phyloP scores from a whole-genome alignment of 2,329 filamentous ascomycete genomes.

The Xylariaceae sp. region DNA sequence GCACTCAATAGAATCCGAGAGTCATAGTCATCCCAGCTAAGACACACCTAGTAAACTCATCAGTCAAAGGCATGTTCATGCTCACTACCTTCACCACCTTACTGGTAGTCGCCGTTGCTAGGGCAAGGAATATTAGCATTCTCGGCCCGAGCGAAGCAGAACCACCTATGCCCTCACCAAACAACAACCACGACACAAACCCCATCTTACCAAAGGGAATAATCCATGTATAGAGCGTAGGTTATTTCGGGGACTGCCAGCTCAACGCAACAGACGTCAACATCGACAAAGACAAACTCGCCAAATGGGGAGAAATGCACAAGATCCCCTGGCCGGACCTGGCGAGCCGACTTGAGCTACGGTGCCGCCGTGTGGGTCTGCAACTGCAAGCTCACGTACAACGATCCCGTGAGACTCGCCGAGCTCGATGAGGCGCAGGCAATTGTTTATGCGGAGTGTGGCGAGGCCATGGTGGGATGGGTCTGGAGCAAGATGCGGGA shows the following conservation, averaged over 20 bases:
- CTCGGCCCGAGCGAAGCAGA: neutral
- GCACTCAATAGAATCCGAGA: too few relatives aligned
- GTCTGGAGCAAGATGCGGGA: slow-evolving; percentile 21
- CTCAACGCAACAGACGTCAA: neutral
- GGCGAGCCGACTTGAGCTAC: too few relatives aligned
- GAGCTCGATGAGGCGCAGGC: slow-evolving; percentile 11
- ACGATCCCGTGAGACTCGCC: neutral
- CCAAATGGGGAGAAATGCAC: neutral
- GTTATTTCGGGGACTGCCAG: too few relatives aligned
- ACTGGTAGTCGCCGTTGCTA: neutral
- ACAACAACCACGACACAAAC: neutral
- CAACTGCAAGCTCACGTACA: slow-evolving; percentile 20
- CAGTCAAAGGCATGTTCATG: too few relatives aligned
- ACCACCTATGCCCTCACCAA: too few relatives aligned
- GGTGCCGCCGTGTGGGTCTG: slow-evolving; percentile 20
- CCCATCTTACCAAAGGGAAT: too few relatives aligned
- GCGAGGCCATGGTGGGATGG: neutral
- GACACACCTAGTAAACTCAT: too few relatives aligned
- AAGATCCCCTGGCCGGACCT: neutral
- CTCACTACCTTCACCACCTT: neutral
- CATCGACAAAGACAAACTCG: neutral
- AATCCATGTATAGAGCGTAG: too few relatives aligned
- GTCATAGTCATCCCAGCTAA: too few relatives aligned
- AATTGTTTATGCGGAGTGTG: neutral
- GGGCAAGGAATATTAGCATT: too few relatives aligned